These are phyloP conservation scores for Hypoxylon rubiginosum DNA, from an alignment of 2,329 filamentous ascomycete species.

Conservation along the genomic window DNA sequence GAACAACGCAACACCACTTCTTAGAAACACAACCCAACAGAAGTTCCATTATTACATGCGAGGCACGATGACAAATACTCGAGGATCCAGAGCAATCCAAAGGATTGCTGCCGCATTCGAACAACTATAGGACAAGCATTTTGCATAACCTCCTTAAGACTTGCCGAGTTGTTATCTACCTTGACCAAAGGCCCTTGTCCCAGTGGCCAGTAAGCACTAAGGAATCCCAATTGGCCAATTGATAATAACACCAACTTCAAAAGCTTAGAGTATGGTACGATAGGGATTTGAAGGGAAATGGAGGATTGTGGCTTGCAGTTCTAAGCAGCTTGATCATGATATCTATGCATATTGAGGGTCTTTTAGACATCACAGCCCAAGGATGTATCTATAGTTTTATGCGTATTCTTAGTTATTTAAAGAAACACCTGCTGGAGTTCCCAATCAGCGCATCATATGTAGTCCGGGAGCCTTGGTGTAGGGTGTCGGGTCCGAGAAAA, in stretches of 20 bases:
- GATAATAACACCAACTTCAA: background rate
- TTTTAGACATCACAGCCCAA: background rate
- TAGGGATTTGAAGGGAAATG: background rate
- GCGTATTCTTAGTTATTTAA: background rate
- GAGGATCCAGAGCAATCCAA: background rate
- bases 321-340: background rate
- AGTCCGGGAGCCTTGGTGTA: background rate
- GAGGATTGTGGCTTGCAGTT: slow-evolving; percentile 23
- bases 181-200: background rate
- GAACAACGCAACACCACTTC: background rate
- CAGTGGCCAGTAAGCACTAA: slow-evolving; percentile 19
- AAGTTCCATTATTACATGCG: background rate
- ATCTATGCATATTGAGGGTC: background rate
- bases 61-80: background rate
- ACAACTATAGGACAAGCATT: too few species aligned
- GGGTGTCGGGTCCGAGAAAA: background rate
- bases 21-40: background rate
- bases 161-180: background rate
- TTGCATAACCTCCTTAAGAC: background rate
- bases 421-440: background rate
- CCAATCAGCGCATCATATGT: background rate
- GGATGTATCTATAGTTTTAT: background rate
- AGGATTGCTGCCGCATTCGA: background rate
- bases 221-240: background rate
- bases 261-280: background rate